A percentile compares a stretch with the other conserved stretches of the same genome.
phyloP scores from a whole-genome alignment of 176 grass and related monocot species.

The Lolium perenne region DNA sequence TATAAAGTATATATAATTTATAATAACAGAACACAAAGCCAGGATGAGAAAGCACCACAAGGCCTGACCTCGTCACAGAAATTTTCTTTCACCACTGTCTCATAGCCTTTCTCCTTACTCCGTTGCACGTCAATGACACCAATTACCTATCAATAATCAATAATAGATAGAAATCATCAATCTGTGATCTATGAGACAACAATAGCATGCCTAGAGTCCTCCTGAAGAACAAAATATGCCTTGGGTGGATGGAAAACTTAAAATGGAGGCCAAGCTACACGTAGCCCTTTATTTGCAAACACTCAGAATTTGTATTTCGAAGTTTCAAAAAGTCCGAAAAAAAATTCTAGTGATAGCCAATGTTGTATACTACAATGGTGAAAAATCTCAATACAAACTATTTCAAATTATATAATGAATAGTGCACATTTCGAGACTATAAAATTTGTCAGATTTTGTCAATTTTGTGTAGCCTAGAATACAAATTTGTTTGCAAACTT shows the following conservation, averaged over 20 bases:
- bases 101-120: slow-evolving; percentile 88
- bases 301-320: too few relatives aligned
- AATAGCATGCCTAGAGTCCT: slow-evolving; percentile 16
- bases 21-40: slow-evolving; percentile 28
- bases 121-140: slow-evolving; percentile 92
- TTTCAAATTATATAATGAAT: too few relatives aligned
- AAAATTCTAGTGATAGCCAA: too few relatives aligned
- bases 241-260: not conserved
- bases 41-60: slow-evolving; percentile 36
- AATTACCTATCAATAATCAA: slow-evolving; percentile 58
- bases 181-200: slow-evolving; percentile 10
- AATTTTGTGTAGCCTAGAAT: too few relatives aligned
- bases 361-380: too few relatives aligned
- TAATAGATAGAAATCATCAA: slow-evolving; percentile 20
- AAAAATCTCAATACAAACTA: too few relatives aligned
- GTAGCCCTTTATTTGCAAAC: too few relatives aligned
- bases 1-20: slow-evolving; percentile 11
- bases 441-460: too few relatives aligned
- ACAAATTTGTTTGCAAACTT: too few relatives aligned
- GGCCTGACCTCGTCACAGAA: slow-evolving; percentile 87
- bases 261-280: too few relatives aligned
- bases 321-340: too few relatives aligned
- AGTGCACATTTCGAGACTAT: too few relatives aligned
- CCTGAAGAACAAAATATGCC: not conserved
- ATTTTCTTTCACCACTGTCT: slow-evolving; percentile 93